Base-by-base conservation (phyloP, 2,329 filamentous ascomycete genomes). In the Magnaporthiopsis rhizophila region DNA sequence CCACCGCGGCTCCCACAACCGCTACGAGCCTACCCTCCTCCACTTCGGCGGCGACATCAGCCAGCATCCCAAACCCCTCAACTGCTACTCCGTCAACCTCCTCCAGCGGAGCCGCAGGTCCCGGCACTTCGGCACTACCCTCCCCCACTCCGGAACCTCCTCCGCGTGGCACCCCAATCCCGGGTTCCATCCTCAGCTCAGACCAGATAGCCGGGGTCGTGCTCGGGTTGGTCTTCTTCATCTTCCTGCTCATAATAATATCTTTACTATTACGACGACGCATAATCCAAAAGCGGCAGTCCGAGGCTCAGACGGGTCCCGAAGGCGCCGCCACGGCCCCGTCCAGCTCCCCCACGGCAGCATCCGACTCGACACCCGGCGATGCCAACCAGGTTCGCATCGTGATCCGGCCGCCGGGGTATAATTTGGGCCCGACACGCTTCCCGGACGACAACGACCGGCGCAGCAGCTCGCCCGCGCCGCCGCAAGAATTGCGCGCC, bases 361-460 rank as follows among this genome's bases (percentile, higher is more conserved):
- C 53, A 64, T 65, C 59, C 34, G 18, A 58, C 34, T 59, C 62
- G 32, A 68, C 62, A 30, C 66, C 66, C 45, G 67, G 68, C 11
- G 66, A 68, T 45, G 65, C 69, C 36, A 68, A 68, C 50, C 71
- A 74, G 59, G 70, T 76, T 2, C 69, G 73, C 45, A 71, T 75
- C 60, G 71, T 75, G 56, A 74, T 76, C 62, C 71, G 70, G 2
- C 72, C 71, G 11, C 72, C 73, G 0, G 71, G 70, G 8, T 69
- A 71, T 62, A 64, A 61, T 0, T 69, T 69, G 2, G 50, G 28
- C 50, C 38, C 36, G 18, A 62, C 28, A 30, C 61, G 58, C 61
- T 56, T 68, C 67, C 15, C 65, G 64, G 53, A 67, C 68, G 38
- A 69, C 67, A 59, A 57, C 30, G 59, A 58, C 5, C 32, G 30